These are phyloP conservation scores for Silene conica DNA, from an alignment of 148 eudicot species.

Conservation along the genomic window DNA sequence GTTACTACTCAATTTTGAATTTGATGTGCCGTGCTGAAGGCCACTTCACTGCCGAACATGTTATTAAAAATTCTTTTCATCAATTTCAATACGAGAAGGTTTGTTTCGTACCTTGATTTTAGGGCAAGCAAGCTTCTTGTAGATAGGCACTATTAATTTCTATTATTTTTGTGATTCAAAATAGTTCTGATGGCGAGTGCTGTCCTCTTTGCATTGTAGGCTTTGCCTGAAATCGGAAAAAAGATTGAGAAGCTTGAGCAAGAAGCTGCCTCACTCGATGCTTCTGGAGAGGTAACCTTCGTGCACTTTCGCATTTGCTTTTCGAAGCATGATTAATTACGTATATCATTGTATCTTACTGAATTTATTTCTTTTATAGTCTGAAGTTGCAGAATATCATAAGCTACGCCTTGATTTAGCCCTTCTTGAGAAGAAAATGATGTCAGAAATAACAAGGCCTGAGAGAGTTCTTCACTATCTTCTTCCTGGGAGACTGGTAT, in stretches of 20 bases:
- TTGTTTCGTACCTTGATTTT: constrained; percentile 13
- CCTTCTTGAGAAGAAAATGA: constrained; percentile 77
- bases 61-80: constrained; percentile 88
- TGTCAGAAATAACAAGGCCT: constrained; percentile 91
- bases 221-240: constrained; percentile 89
- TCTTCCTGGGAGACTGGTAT: constrained; percentile 92
- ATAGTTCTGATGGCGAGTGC: not conserved
- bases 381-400: constrained; percentile 85
- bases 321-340: not conserved
- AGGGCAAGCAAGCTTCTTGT: constrained; percentile 1
- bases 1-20: constrained; percentile 93
- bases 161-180: not conserved
- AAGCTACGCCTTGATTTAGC: constrained; percentile 72
- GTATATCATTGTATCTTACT: constrained; percentile 6
- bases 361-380: constrained; percentile 36
- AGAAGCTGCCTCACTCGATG: constrained; percentile 82
- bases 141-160: constrained; percentile 3
- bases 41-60: constrained; percentile 97
- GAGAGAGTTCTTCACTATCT: constrained; percentile 87
- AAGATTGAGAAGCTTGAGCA: constrained; percentile 77
- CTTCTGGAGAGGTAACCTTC: constrained; percentile 81
- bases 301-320: not conserved
- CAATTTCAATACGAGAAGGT: constrained; percentile 99
- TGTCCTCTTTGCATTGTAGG: constrained; percentile 37
- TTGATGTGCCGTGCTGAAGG: constrained; percentile 98